Evolutionary conservation across 176 grass and related monocot genomes (phyloP).

Genomic region (Carex myosuroides): DNA sequence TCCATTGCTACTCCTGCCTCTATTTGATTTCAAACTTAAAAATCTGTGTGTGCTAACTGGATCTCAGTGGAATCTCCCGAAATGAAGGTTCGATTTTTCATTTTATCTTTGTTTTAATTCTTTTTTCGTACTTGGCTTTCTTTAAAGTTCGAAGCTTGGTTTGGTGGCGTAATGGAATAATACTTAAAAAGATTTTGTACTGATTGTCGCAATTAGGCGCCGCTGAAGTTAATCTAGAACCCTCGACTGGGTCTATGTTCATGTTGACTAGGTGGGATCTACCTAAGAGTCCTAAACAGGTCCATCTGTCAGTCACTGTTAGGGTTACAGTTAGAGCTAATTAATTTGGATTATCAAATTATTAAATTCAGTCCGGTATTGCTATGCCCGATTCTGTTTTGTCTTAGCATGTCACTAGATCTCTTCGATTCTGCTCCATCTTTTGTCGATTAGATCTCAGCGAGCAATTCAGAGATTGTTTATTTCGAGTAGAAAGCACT

Average conservation of each 20-base stretch:
- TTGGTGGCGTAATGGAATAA: background rate
- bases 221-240: background rate
- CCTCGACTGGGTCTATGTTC: background rate
- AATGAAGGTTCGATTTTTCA: conserved; percentile 16
- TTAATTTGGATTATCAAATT: background rate
- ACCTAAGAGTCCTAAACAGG: background rate
- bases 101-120: background rate
- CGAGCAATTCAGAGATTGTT: background rate
- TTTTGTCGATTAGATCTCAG: background rate
- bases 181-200: background rate
- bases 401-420: background rate
- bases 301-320: background rate
- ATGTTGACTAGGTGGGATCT: background rate
- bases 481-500: background rate
- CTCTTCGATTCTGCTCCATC: background rate
- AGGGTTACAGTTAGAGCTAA: background rate
- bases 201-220: background rate
- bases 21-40: background rate
- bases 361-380: background rate
- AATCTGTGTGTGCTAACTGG: background rate
- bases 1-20: background rate
- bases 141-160: background rate
- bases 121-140: background rate
- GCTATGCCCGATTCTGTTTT: background rate
- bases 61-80: background rate